These are phyloP conservation scores for Neurospora sp. DNA, from an alignment of 2,329 filamentous ascomycete species.

Conservation along the genomic window DNA sequence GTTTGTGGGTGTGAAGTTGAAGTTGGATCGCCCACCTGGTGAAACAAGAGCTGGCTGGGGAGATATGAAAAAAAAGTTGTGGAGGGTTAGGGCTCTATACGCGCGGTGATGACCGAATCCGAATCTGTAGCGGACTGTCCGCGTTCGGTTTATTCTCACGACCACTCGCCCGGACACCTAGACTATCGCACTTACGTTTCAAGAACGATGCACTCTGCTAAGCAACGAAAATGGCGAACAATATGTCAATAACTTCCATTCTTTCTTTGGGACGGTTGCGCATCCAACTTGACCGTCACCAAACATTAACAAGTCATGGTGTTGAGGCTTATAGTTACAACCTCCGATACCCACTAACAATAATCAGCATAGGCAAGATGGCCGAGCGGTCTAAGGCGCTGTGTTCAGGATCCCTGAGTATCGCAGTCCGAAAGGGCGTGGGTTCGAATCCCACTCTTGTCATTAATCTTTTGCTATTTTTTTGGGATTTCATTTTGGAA, in stretches of 20 bases:
- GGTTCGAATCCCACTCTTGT: not conserved
- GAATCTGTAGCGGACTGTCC: too few relatives aligned
- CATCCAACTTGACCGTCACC: not conserved
- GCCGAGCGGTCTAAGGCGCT: not conserved
- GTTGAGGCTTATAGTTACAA: not conserved
- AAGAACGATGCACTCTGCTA: too few relatives aligned
- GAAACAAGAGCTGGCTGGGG: not conserved
- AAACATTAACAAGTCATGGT: not conserved
- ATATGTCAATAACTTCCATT: too few relatives aligned
- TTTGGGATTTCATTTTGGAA: not conserved
- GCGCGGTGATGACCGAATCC: too few relatives aligned
- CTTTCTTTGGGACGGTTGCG: too few relatives aligned
- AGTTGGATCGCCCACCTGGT: not conserved
- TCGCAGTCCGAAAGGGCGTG: too few relatives aligned
- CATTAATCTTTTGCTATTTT: not conserved
- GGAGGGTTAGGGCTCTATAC: not conserved
- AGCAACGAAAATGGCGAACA: too few relatives aligned
- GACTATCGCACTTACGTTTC: too few relatives aligned
- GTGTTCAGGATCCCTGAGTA: too few relatives aligned
- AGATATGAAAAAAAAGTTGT: not conserved
- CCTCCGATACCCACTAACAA: rapidly evolving
- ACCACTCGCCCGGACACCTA: too few relatives aligned
- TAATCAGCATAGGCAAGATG: not conserved
- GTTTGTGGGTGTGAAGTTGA: not conserved
- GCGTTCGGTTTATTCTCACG: too few relatives aligned